Conservation (phyloP, 352 stramenopile species). For the Thalassiosira delicatula region DNA sequence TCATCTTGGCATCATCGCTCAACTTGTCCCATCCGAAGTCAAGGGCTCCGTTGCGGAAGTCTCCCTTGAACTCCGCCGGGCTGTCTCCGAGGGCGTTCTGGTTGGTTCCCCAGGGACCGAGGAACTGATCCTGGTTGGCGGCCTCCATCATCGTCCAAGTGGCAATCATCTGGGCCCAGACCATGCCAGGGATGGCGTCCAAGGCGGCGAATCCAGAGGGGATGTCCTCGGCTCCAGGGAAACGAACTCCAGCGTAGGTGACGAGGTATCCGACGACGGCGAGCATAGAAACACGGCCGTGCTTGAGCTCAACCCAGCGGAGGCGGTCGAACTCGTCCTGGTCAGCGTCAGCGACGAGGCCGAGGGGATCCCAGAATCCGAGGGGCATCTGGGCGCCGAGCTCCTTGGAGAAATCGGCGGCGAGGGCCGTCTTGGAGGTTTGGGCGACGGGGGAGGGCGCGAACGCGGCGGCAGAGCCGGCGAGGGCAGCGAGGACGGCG, state of each 20-base stretch:
- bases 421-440: slow-evolving; percentile 9
- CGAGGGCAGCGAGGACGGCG: slow-evolving; percentile 36
- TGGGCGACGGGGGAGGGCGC: slow-evolving; percentile 16
- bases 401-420: not conserved
- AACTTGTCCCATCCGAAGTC: not conserved
- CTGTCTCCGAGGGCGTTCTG: not conserved
- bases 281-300: slow-evolving; percentile 80
- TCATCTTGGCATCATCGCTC: not conserved
- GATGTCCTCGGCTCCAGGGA: not conserved
- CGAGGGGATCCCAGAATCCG: not conserved
- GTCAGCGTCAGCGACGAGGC: slow-evolving; percentile 7
- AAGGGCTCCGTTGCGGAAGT: not conserved
- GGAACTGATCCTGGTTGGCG: not conserved
- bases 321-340: not conserved
- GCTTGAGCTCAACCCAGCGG: slow-evolving; percentile 85
- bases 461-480: slow-evolving; percentile 46
- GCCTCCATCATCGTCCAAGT: not conserved
- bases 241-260: not conserved
- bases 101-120: not conserved
- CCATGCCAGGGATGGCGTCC: not conserved
- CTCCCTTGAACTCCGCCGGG: not conserved
- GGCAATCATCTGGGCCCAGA: not conserved
- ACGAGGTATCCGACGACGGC: slow-evolving; percentile 67
- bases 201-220: not conserved
- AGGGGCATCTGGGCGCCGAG: not conserved